Evolutionary conservation across 2,329 filamentous ascomycete species (phyloP).

Genomic region (Talaromyces sp.): DNA sequence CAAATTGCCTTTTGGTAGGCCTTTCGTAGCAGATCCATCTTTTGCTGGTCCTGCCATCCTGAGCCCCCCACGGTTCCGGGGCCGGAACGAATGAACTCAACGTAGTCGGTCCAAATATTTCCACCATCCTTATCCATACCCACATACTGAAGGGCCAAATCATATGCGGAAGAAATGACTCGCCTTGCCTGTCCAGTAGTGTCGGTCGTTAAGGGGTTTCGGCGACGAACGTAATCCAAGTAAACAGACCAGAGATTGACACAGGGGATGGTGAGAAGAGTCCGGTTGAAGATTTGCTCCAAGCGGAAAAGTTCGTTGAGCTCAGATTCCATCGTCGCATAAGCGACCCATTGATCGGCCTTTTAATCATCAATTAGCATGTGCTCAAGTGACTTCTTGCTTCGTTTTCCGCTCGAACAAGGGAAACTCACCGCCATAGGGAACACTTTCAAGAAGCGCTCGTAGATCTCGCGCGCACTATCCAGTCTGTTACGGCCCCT

Average conservation of each 20-base stretch:
- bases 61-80: slow-evolving; percentile 83
- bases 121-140: slow-evolving; percentile 91
- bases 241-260: slow-evolving; percentile 91
- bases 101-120: slow-evolving; percentile 89
- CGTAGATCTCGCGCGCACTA: slow-evolving; percentile 76
- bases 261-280: slow-evolving; percentile 76
- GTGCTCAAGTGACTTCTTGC: no score
- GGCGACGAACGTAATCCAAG: slow-evolving; percentile 89
- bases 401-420: background rate
- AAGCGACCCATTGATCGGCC: slow-evolving; percentile 90
- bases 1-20: slow-evolving; percentile 88
- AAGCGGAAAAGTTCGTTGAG: slow-evolving; percentile 79
- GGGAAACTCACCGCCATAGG: slow-evolving; percentile 77
- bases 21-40: slow-evolving; percentile 91
- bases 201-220: slow-evolving; percentile 84
- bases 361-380: slow-evolving; percentile 43
- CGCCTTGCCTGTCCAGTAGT: slow-evolving; percentile 72
- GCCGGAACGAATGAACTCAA: slow-evolving; percentile 86
- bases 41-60: slow-evolving; percentile 95
- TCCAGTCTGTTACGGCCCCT: slow-evolving; percentile 80
- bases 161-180: slow-evolving; percentile 83
- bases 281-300: slow-evolving; percentile 80
- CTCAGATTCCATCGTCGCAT: slow-evolving; percentile 85
- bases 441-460: slow-evolving; percentile 84
- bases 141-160: slow-evolving; percentile 86